Base-by-base conservation (phyloP, 306 rosid genomes). In the Pterocarpus santalinus region DNA sequence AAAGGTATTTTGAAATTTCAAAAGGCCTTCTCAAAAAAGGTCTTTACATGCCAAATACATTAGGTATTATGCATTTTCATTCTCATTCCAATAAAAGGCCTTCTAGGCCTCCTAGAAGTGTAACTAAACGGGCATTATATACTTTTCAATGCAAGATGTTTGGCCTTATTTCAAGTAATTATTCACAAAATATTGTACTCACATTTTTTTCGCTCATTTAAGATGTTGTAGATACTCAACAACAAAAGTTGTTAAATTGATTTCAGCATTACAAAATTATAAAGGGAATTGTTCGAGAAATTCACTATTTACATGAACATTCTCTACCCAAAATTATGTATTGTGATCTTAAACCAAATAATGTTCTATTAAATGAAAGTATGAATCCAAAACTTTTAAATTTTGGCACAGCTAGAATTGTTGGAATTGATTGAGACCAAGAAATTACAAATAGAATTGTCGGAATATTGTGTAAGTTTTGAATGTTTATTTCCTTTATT, bases 311-410 rank as follows among this genome's bases (percentile, higher is more conserved):
- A 4, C 94, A 88, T 15, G 79, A 86, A 28, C 80, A 90, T 64
- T 90, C 88, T 47, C 72, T 76, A 0, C 67, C 87, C 5, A 83
- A 78, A 78, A 74, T 86, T 17, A 85, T 88, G 1, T 87, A 88
- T 3, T 76, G 87, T 32, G 92, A 90, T 79, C 81, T 90, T 2
- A 90, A 90, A 81, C 80, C 84, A 4, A 86, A 87, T 35, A 90
- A 88, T 36, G 28, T 90, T 13, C 14, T 90, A 1, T 60, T 88
- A 53, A 90, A 86, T 36, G 28, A 6, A 0, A n/a, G 46, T 8
- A 76, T 90, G 89, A 79, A 80, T 49, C 79, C 88, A 8, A 90
- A 88, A 43, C 83, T 86, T 3, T 81, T 87, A 8, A 88, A 90
- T 41, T 90, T 90, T 79, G 92, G 90, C 0, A 78, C 73, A 66